Evolutionary conservation across 768 basidiomycete species (phyloP).

Genomic region (Myochromella boudieri): DNA sequence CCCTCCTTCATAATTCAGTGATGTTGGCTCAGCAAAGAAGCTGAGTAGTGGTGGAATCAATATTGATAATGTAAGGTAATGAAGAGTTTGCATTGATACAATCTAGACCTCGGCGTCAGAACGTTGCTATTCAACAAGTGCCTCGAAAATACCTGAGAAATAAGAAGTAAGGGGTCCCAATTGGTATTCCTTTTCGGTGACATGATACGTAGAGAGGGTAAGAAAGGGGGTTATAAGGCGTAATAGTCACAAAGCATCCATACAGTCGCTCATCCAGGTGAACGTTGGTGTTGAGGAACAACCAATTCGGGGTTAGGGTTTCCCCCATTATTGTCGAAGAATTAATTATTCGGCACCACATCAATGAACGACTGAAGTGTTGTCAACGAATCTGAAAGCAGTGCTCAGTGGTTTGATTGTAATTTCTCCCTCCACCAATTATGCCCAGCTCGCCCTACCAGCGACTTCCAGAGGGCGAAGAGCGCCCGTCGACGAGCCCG

Average conservation of each 20-base stretch:
- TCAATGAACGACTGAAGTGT: neutral
- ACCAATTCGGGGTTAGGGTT: slow-evolving; percentile 20
- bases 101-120: slow-evolving; percentile 57
- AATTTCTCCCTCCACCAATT: neutral
- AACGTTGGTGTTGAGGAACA: slow-evolving; percentile 13
- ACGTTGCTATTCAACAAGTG: neutral
- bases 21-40: slow-evolving; percentile 70
- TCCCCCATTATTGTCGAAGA: neutral
- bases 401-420: neutral
- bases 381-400: slow-evolving; percentile 1
- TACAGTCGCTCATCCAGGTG: slow-evolving; percentile 1
- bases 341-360: too few species aligned
- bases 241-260: slow-evolving; percentile 8
- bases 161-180: slow-evolving; percentile 89
- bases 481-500: slow-evolving; percentile 6
- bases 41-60: slow-evolving; percentile 79
- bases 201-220: slow-evolving; percentile 17
- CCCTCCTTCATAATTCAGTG: slow-evolving; percentile 74
- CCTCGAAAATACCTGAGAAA: slow-evolving; percentile 65
- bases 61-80: slow-evolving; percentile 87
- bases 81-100: slow-evolving; percentile 87
- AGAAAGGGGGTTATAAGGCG: neutral
- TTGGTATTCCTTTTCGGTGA: slow-evolving; percentile 46
- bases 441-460: slow-evolving; percentile 17
- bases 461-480: slow-evolving; percentile 11